phyloP scores from a whole-genome alignment of 345 rosid genomes.

The Abelmoschus esculentus region DNA sequence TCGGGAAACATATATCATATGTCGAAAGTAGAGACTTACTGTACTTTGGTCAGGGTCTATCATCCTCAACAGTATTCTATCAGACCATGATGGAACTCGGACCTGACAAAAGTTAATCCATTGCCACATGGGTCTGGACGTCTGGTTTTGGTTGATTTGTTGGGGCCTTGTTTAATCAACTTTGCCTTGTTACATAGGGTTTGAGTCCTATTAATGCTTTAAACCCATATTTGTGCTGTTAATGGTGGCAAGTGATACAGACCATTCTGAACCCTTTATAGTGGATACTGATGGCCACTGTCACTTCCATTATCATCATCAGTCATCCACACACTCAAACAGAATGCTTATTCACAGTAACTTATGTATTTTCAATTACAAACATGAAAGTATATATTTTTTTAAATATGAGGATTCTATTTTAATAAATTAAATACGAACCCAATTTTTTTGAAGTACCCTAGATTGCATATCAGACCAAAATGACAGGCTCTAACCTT shows the following conservation, averaged over 20 bases:
- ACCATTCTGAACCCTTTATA: constrained; percentile 40
- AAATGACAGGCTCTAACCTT: constrained; percentile 19
- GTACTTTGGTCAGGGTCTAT: constrained; percentile 23
- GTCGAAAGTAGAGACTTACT: no score
- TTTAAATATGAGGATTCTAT: no score
- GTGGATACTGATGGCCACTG: constrained; percentile 37
- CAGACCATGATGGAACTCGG: constrained; percentile 55
- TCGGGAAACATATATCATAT: background rate
- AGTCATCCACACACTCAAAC: constrained; percentile 43
- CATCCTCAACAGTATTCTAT: constrained; percentile 42
- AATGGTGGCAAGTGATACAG: constrained; percentile 35
- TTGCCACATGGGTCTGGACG: no score
- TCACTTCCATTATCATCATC: constrained; percentile 39
- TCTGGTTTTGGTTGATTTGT: background rate
- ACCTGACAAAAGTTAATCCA: constrained; percentile 10
- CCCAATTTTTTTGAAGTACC: no score
- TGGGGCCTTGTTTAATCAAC: background rate
- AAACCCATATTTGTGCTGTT: background rate
- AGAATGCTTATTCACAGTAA: constrained; percentile 40
- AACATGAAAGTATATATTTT: no score
- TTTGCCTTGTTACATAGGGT: background rate
- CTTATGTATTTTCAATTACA: constrained; percentile 19
- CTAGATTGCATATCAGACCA: background rate
- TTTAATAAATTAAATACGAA: no score
- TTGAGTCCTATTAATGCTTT: background rate